Evolutionary conservation across 257 asterid genomes (phyloP), one percentile per base, ranked within the genome.

Genomic region (Forsythia viridissima): DNA sequence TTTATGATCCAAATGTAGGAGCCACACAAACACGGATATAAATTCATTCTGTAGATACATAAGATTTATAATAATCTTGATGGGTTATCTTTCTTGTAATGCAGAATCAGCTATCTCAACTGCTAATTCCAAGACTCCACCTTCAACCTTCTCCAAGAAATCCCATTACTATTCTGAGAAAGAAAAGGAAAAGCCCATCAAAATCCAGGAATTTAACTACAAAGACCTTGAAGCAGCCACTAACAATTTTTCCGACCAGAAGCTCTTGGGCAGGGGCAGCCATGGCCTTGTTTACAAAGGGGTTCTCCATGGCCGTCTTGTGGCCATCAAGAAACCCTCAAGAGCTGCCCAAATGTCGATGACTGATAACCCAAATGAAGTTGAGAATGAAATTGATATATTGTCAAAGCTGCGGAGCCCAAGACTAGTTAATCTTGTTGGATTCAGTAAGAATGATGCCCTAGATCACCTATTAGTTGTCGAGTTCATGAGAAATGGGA

Each of bases 61-160:
- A 42, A 36, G 61, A 66, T 36, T 63, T 48, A 73, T 66, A 66
- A 80, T 65, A 75, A 80, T 71, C 84, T 84, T 72, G 81, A 91
- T 93, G 98, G 98, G 97, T 82, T 91, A 93, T 82, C 85, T 93
- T 75, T 93, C 98, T 40, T 93, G 98, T 84, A 91, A 86, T 79
- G 91, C 97, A 3, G 94, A 89, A 77, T 91, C 98, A 46, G 86
- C 98, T 2, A 78, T 88, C 79, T 82, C 89, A 41, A 83, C 83
- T 30, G 80, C 92, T 70, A 72, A 85, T 73, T 78, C 86, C 71
- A 85, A 83, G 4, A 16, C 79, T 73, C 72, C 79, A 42, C 66
- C 83, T 21, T 75, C 89, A 55, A 70, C 76, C 1, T 65, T 86
- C 67, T 77, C 90, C 10, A 85, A 81, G 84, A 85, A 82, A 75